Evolutionary conservation across 2,329 filamentous ascomycete genomes (phyloP), one percentile per base, ranked within the genome.

Genomic region (Pseudogymnoascus sp.): DNA sequence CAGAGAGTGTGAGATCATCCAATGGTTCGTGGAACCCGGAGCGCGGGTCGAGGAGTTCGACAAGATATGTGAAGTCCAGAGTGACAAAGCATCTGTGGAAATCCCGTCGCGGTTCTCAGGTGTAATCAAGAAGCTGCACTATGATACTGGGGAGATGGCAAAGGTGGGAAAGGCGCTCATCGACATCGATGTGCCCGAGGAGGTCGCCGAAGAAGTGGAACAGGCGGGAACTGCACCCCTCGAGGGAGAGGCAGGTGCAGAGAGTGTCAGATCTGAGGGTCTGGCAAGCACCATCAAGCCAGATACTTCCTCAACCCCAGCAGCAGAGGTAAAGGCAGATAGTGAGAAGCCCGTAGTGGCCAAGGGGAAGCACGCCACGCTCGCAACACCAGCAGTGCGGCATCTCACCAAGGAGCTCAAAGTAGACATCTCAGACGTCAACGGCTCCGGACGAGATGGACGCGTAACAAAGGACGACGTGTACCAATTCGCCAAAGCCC

Each of bases 21-120:
- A 99, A 80, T 99, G 95, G 95, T 99, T 97, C 75, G 93, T 99
- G 68, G 89, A 97, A 77, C 92, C 96, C 60, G 93, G 93, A 64
- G 95, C 95, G 37, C 88, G 90, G 64, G 93, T 99, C 70, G 93
- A 99, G 79, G 93, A 99, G 79, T 99, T 96, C 83, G 95, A 96
- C 70, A 95, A 93, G 65, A 83, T 99, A 56, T 99, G 95, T 78
- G 95, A 99, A 78, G 96, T 99, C 50, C 95, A 97, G 75, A 97
- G 93, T 71, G 95, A 99, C 79, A 99, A 99, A 77, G 95, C 95
- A 60, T 85, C 86, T 1, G 85, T 88, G 21, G 84, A 97, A 82
- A 99, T 99, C 70, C 97, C 95, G 40, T 97, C 93, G 71, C 88
- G 95, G 62, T 99, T 96, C 76, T 87, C 93, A 64, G 95, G 95